Evolutionary conservation across 495 filamentous ascomycete species (phyloP).

Genomic region (Penicillium steckii): DNA sequence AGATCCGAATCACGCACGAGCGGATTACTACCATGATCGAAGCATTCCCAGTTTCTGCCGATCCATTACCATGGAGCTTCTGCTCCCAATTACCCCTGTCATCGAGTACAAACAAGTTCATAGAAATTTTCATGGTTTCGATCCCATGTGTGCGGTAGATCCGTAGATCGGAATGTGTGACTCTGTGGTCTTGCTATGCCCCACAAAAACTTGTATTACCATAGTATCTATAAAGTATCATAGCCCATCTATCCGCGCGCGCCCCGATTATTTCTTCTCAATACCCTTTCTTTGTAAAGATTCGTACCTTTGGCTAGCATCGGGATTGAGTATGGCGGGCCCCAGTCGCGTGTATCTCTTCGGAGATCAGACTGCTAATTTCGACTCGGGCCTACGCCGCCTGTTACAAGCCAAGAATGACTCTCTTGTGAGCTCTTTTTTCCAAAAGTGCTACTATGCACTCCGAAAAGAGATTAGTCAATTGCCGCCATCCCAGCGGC

Average conservation of each 20-base stretch:
- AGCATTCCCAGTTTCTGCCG: neutral
- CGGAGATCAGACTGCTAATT: conserved; percentile 78
- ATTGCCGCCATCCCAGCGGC: conserved; percentile 58
- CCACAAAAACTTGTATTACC: conserved; percentile 1
- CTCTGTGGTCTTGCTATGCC: neutral
- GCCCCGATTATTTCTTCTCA: neutral
- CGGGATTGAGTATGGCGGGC: conserved; percentile 31
- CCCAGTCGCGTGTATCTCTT: conserved; percentile 53
- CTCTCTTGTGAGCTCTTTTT: conserved; percentile 61
- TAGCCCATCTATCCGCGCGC: conserved; percentile 4
- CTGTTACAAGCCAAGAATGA: conserved; percentile 64
- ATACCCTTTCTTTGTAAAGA: conserved; percentile 12
- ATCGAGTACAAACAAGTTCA: conserved; percentile 5
- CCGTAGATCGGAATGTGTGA: conserved; percentile 7
- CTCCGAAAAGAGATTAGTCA: conserved; percentile 62
- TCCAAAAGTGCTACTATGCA: conserved; percentile 59
- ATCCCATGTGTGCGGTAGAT: conserved; percentile 8
- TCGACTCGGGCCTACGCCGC: conserved; percentile 63
- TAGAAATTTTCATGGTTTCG: neutral
- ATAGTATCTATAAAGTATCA: conserved; percentile 23
- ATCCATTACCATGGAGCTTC: neutral
- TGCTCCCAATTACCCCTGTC: neutral
- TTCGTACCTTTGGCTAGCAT: conserved; percentile 10
- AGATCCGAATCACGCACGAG: neutral
- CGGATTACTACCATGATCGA: conserved; percentile 9